A percentile compares a stretch with the other conserved stretches of the same genome.
Evolutionary conservation across 208 protist genomes (phyloP).

Genomic region (Trypanosoma vivax): DNA sequence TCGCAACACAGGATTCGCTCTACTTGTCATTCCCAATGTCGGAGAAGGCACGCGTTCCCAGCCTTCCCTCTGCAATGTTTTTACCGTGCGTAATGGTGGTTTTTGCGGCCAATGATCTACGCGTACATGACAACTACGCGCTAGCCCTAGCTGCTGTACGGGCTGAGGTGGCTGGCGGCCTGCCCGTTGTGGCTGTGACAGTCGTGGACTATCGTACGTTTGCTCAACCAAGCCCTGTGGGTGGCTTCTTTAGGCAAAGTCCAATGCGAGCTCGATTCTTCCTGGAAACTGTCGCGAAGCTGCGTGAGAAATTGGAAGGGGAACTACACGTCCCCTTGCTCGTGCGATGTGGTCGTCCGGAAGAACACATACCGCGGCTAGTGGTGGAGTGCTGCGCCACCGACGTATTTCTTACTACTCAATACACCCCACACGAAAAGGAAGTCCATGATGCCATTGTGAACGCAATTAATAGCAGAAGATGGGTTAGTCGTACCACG

Average conservation of each 20-base stretch:
- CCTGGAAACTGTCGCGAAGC: constrained; percentile 55
- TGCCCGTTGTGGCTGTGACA: constrained; percentile 63
- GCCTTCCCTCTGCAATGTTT: not conserved
- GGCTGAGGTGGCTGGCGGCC: constrained; percentile 24
- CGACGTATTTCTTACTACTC: constrained; percentile 80
- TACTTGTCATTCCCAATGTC: constrained; percentile 49
- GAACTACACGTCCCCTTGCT: constrained; percentile 61
- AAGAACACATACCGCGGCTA: constrained; percentile 79
- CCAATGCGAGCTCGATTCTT: constrained; percentile 74
- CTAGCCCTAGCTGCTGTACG: constrained; percentile 64
- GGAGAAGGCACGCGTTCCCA: constrained; percentile 26
- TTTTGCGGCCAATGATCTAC: constrained; percentile 76
- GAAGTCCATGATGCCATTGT: constrained; percentile 60
- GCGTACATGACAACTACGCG: constrained; percentile 81
- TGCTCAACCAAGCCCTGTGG: constrained; percentile 74
- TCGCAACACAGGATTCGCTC: constrained; percentile 44
- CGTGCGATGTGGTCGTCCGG: constrained; percentile 68
- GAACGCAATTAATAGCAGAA: constrained; percentile 18
- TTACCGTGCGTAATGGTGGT: constrained; percentile 65
- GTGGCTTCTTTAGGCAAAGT: constrained; percentile 78
- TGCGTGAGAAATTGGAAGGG: constrained; percentile 55
- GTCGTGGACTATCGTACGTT: constrained; percentile 83
- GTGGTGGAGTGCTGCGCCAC: constrained; percentile 61
- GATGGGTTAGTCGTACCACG: constrained; percentile 41
- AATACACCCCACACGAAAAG: constrained; percentile 81